Percentiles rank a stretch among this genome's conserved stretches.
Evolutionary conservation across 176 grass and related monocot species (phyloP).

Genomic region (Triticum monococcum): DNA sequence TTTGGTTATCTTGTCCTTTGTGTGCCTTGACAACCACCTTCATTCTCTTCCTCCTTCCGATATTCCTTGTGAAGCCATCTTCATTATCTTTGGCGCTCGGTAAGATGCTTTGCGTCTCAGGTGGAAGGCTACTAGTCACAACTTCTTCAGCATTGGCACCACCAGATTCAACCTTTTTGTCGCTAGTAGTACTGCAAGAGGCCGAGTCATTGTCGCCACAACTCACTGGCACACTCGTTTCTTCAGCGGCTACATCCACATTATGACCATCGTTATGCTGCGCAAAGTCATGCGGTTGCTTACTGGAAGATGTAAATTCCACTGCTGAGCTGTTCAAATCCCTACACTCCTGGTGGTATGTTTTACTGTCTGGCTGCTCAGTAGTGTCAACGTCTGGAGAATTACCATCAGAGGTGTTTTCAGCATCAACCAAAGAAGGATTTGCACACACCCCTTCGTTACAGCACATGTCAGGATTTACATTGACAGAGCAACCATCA

Average conservation of each 20-base stretch:
- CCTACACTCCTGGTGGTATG: conserved; percentile 1
- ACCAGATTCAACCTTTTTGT: conserved; percentile 36
- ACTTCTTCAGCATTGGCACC: conserved; percentile 38
- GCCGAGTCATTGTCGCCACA: conserved; percentile 32
- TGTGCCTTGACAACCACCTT: conserved; percentile 42
- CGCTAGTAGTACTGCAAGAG: conserved; percentile 42
- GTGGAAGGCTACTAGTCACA: conserved; percentile 33
- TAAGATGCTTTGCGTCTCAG: conserved; percentile 38
- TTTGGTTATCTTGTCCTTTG: conserved; percentile 36
- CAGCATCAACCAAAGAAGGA: conserved; percentile 36
- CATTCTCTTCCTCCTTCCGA: conserved; percentile 34
- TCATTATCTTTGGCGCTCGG: conserved; percentile 29
- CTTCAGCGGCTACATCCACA: conserved; percentile 31
- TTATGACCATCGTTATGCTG: conserved; percentile 38
- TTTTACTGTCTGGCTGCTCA: conserved; percentile 33
- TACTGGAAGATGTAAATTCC: conserved; percentile 38
- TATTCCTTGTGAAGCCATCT: conserved; percentile 40
- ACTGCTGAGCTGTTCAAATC: conserved; percentile 37
- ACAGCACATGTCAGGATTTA: conserved; percentile 19
- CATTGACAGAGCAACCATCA: conserved; percentile 37
- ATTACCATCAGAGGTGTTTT: conserved; percentile 24
- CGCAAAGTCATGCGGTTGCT: conserved; percentile 22
- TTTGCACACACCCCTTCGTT: conserved; percentile 19
- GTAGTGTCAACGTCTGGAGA: conserved; percentile 12
- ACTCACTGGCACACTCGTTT: conserved; percentile 28